Conservation (phyloP, 1,284 basidiomycete species). For the Sporisorium sorghi region DNA sequence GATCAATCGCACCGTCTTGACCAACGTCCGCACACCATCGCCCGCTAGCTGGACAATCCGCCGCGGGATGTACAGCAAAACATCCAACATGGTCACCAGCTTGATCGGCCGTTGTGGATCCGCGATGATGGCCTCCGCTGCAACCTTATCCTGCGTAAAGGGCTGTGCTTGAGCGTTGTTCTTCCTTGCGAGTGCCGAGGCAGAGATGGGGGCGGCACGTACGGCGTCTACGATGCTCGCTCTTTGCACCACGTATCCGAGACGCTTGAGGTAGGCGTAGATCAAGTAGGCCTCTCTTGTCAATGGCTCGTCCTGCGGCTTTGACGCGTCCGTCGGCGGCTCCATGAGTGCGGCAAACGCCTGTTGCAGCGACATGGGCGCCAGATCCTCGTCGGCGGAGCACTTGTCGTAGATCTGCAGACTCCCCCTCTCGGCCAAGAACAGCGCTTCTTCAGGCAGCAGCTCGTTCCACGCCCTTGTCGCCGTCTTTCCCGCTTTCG, state of each 20-base stretch:
- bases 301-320: constrained; percentile 76
- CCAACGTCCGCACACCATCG: constrained; percentile 13
- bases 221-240: constrained; percentile 68
- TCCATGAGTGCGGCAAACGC: constrained; percentile 83
- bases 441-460: constrained; percentile 91
- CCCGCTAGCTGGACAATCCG: constrained; percentile 35
- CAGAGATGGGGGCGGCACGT: constrained; percentile 30
- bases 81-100: constrained; percentile 51
- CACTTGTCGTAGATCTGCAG: constrained; percentile 34
- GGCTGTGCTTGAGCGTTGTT: constrained; percentile 1
- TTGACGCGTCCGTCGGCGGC: constrained; percentile 26
- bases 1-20: background rate
- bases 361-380: constrained; percentile 86
- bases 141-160: background rate
- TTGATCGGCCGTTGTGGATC: constrained; percentile 51
- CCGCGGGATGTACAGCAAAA: constrained; percentile 49
- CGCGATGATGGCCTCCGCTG: constrained; percentile 37
- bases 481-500: constrained; percentile 10
- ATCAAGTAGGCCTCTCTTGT: constrained; percentile 89
- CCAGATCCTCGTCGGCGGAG: constrained; percentile 70
- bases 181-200: constrained; percentile 20
- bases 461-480: constrained; percentile 74
- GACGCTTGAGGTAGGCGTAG: constrained; percentile 87
- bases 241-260: constrained; percentile 89
- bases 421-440: constrained; percentile 79